phyloP scores from a whole-genome alignment of 176 grass and related monocot species.

The Metroxylon sagu region DNA sequence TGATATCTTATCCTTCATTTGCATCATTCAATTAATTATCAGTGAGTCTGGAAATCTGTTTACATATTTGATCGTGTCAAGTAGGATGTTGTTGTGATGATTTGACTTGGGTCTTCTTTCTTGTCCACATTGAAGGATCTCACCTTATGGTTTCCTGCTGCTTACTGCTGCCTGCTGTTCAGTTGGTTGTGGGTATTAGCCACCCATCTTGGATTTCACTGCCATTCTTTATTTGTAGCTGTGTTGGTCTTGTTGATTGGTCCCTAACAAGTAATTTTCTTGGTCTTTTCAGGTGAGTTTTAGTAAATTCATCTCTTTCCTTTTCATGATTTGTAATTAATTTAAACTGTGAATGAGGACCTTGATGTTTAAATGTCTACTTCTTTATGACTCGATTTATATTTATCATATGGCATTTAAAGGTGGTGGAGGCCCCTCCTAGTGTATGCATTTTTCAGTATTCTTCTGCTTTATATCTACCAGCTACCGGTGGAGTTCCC shows the following conservation, averaged over 20 bases:
- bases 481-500: constrained; percentile 75
- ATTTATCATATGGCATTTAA: constrained; percentile 18
- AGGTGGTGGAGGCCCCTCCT: constrained; percentile 89
- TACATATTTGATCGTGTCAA: too few species aligned
- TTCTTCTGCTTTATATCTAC: constrained; percentile 91
- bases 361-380: too few species aligned
- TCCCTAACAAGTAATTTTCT: constrained; percentile 98
- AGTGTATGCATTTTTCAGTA: constrained; percentile 77
- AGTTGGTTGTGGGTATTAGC: constrained; percentile 90
- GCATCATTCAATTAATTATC: too few species aligned
- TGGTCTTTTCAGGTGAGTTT: constrained; percentile 83
- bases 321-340: constrained; percentile 6
- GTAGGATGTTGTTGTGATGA: neutral
- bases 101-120: constrained; percentile 22
- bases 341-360: constrained; percentile 1
- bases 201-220: constrained; percentile 91
- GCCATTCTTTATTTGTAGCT: constrained; percentile 97
- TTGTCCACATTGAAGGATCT: constrained; percentile 54
- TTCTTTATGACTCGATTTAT: neutral
- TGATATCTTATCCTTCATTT: too few species aligned
- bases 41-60: too few species aligned
- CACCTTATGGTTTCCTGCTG: constrained; percentile 80
- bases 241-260: constrained; percentile 94
- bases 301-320: neutral
- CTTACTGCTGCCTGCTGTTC: constrained; percentile 71